Conservation (phyloP, 2,329 filamentous ascomycete genomes). For the Lasiodiplodia hormozganensis region DNA sequence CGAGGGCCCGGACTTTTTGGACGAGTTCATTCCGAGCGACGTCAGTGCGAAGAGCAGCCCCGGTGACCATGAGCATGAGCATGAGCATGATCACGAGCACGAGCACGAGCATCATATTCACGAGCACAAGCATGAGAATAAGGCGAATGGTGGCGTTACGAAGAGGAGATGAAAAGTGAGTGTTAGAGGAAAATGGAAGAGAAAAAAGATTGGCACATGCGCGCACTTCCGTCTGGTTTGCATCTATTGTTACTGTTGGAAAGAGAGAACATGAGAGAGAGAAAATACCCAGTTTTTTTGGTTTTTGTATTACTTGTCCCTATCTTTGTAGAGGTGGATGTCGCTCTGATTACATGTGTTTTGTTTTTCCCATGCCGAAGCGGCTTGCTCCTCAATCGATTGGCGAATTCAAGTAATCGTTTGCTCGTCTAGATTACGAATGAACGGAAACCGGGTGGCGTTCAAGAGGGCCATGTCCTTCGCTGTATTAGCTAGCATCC, state of each 20-base stretch:
- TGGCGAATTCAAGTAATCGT: not conserved
- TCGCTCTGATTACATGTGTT: not conserved
- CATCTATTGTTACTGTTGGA: not conserved
- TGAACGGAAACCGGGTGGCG: not conserved
- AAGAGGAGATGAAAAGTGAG: slow-evolving; percentile 24
- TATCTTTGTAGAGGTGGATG: not conserved
- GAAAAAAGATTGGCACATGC: not conserved
- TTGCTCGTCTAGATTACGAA: not conserved
- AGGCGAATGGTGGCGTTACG: slow-evolving; percentile 31
- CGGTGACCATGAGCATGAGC: slow-evolving; percentile 40
- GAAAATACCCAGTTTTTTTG: not conserved
- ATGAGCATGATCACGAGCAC: slow-evolving; percentile 36
- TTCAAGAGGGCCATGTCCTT: no score
- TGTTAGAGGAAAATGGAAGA: not conserved
- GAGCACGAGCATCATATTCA: slow-evolving; percentile 40
- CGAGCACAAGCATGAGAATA: slow-evolving; percentile 34
- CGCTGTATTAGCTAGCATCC: no score
- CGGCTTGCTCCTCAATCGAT: not conserved
- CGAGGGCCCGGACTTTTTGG: slow-evolving; percentile 64
- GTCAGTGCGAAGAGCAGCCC: slow-evolving; percentile 40
- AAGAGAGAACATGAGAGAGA: slow-evolving; percentile 3
- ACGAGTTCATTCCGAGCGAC: slow-evolving; percentile 65
- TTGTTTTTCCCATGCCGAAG: no score
- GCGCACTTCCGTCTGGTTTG: not conserved
- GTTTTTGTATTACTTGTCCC: not conserved